These are phyloP conservation scores for Pisolithus sp. DNA, from an alignment of 768 basidiomycete genomes.

Conservation along the genomic window DNA sequence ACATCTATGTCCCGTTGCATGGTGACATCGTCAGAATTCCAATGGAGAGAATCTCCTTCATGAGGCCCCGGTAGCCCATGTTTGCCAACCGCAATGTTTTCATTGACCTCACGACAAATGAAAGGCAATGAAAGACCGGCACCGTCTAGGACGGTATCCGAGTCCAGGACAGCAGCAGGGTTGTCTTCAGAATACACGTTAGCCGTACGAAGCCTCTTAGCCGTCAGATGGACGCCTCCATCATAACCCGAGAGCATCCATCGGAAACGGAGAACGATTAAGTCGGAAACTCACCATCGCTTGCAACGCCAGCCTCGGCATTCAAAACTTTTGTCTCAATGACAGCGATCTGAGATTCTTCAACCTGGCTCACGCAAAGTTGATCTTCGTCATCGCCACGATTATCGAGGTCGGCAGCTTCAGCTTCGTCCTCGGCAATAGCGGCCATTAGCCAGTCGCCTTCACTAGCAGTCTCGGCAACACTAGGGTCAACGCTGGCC, in stretches of 20 bases:
- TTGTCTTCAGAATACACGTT: slow-evolving; percentile 41
- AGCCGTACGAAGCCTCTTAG: slow-evolving; percentile 49
- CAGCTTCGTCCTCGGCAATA: slow-evolving; percentile 66
- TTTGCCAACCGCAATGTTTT: slow-evolving; percentile 15
- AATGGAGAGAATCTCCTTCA: slow-evolving; percentile 8
- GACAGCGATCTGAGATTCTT: slow-evolving; percentile 33
- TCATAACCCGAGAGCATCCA: slow-evolving; percentile 40
- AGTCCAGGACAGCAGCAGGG: slow-evolving; percentile 32
- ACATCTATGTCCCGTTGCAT: slow-evolving; percentile 17
- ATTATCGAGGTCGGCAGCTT: slow-evolving; percentile 46
- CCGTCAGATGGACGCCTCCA: slow-evolving; percentile 35
- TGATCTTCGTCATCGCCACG: slow-evolving; percentile 46
- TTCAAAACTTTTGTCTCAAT: slow-evolving; percentile 27
- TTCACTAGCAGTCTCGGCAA: slow-evolving; percentile 58
- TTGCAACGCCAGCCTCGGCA: slow-evolving; percentile 29
- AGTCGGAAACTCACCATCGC: slow-evolving; percentile 47
- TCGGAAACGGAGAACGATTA: slow-evolving; percentile 30
- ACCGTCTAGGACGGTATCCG: slow-evolving; percentile 27
- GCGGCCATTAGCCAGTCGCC: slow-evolving; percentile 88
- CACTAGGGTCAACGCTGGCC: slow-evolving; percentile 61
- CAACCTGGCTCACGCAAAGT: slow-evolving; percentile 37
- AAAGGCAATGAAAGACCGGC: slow-evolving; percentile 10
- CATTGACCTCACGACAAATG: slow-evolving; percentile 15
- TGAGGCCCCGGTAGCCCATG: slow-evolving; percentile 22
- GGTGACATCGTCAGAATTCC: slow-evolving; percentile 14